Conservation (phyloP, 176 grass and related monocot genomes). For the Dactylis glomerata region DNA sequence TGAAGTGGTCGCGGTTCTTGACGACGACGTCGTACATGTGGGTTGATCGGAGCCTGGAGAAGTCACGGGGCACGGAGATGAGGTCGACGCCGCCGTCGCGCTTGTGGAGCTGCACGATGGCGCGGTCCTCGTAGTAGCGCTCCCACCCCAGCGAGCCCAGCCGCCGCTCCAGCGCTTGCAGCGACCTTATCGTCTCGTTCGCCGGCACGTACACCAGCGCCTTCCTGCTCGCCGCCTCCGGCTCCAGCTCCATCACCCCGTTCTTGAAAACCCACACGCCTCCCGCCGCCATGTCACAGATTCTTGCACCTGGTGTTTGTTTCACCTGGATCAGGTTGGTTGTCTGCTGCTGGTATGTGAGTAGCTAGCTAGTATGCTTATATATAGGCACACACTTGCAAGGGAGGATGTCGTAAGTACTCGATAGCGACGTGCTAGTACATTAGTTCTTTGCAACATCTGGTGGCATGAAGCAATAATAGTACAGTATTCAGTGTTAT, state of each 20-base stretch:
- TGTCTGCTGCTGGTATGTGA: background rate
- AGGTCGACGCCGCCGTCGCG: slow-evolving; percentile 62
- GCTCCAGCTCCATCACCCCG: slow-evolving; percentile 66
- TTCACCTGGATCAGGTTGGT: background rate
- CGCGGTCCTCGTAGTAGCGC: slow-evolving; percentile 73
- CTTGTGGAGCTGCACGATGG: slow-evolving; percentile 74
- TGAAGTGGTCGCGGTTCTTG: slow-evolving; percentile 86
- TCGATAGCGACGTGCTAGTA: no score
- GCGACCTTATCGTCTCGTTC: slow-evolving; percentile 62
- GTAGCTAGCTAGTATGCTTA: background rate
- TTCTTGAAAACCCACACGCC: slow-evolving; percentile 88
- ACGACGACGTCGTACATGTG: slow-evolving; percentile 88
- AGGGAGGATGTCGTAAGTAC: background rate
- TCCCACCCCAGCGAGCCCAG: slow-evolving; percentile 68
- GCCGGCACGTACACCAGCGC: slow-evolving; percentile 53
- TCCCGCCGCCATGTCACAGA: slow-evolving; percentile 32
- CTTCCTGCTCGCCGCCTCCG: slow-evolving; percentile 46
- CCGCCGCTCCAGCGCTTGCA: slow-evolving; percentile 59
- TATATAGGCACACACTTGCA: background rate
- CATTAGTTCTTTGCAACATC: no score
- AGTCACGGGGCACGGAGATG: slow-evolving; percentile 72
- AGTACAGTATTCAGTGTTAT: background rate
- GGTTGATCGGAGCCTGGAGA: slow-evolving; percentile 64
- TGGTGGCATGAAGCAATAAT: background rate
- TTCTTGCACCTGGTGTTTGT: background rate